Base-by-base conservation (phyloP, 2,329 filamentous ascomycete species). In the Xylariaceae sp. region DNA sequence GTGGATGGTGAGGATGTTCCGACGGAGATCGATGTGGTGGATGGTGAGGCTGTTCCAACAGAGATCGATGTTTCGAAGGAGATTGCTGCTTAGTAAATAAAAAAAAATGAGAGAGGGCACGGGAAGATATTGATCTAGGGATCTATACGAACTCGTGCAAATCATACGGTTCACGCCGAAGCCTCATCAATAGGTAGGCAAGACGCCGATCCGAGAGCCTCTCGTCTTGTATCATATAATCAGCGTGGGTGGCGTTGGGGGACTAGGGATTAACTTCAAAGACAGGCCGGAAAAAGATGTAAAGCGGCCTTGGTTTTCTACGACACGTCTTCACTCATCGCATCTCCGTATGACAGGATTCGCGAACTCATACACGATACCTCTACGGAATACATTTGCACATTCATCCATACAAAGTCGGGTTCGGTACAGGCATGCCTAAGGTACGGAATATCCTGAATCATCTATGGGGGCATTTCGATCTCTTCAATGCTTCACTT, bases 91-190 rank as follows among this genome's bases (percentile, higher is more conserved):
- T 60, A 70, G 7, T 76, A 73, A 73, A 30, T 30, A 30, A 66
- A 73, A 74, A 66, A 73, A 74, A 66, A 67, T 8, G 67, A 73
- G 47, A 71, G 71, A 57, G 71, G 70, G 23, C 71, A 74, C 11
- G 68, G 72, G 60, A 74, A 77, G 60, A 72, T 74, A 1, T 60
- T 75, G 39, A 62, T 42, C 11, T 42, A 13, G 70, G 5, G 69
- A 68, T 49, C 39, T 62, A 4, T 60, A 59, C 5, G 65, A 71
- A 23, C 45, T 70, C 3, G 54, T 64, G 45, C 18, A 63, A 10
- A 66, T 66, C 37, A 63, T 53, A 2, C 53, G 59, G 15, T 45
- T 57, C n/a, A 45, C 45, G 34, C 30, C 30, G 30, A 57, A 18
- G 13, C 37, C 55, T 13, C 13, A 30, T 7, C 37, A 35, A 35